Percentiles rank a stretch among this genome's conserved stretches.
These are phyloP conservation scores for Annona cherimola DNA, from an alignment of 164 flowering plant species.

Conservation along the genomic window DNA sequence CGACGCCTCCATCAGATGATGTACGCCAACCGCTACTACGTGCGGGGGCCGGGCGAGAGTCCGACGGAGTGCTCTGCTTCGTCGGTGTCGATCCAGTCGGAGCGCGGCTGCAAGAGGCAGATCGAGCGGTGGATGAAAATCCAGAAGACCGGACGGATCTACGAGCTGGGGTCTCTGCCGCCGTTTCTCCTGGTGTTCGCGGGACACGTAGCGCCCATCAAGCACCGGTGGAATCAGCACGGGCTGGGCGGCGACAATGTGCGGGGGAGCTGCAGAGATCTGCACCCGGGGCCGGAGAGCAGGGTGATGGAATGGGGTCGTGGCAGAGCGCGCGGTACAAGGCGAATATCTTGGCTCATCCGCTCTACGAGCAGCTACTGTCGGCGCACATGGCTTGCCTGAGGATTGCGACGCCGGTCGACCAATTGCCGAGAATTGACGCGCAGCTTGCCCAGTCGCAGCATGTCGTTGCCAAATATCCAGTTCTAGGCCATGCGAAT, in stretches of 20 bases:
- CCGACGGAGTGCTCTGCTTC: constrained; percentile 1
- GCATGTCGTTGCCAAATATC: constrained; percentile 61
- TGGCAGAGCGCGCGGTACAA: constrained; percentile 55
- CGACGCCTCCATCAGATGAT: constrained; percentile 91
- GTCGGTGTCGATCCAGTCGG: constrained; percentile 20
- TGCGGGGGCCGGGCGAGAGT: constrained; percentile 12
- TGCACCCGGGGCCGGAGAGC: constrained; percentile 7
- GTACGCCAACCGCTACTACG: constrained; percentile 90
- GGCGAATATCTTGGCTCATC: constrained; percentile 68
- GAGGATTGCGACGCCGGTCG: constrained; percentile 85
- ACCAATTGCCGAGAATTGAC: constrained; percentile 80
- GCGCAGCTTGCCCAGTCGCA: constrained; percentile 73
- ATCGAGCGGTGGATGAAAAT: constrained; percentile 65
- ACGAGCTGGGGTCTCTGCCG: constrained; percentile 61
- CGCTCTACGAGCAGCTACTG: constrained; percentile 71
- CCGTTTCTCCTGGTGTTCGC: constrained; percentile 65
- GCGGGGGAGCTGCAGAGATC: constrained; percentile 7
- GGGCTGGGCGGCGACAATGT: background rate
- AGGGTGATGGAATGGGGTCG: constrained; percentile 12
- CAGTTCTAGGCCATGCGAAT: constrained; percentile 28
- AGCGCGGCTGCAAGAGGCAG: constrained; percentile 26
- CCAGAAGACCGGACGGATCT: constrained; percentile 57
- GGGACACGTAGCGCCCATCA: constrained; percentile 48
- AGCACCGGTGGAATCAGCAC: constrained; percentile 69
- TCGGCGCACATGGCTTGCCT: constrained; percentile 78